Percentiles rank a stretch among this genome's conserved stretches.
phyloP scores from a whole-genome alignment of 2,329 filamentous ascomycete genomes.

The Ilyonectria mors-panacis region DNA sequence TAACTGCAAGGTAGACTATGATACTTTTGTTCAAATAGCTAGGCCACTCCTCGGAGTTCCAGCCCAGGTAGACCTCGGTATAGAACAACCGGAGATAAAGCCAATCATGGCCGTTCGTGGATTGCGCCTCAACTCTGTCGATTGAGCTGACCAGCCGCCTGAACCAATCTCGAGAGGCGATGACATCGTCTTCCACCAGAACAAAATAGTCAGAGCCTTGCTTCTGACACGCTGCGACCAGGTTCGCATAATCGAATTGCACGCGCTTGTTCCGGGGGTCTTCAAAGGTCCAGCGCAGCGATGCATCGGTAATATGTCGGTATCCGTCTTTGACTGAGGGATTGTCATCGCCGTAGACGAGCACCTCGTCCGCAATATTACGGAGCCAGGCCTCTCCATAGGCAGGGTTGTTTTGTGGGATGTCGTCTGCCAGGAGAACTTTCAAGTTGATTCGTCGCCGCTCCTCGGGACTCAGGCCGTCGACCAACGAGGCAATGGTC shows the following conservation, averaged over 20 bases:
- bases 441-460: slow-evolving; percentile 47
- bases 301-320: slow-evolving; percentile 27
- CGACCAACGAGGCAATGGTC: slow-evolving; percentile 49
- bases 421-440: slow-evolving; percentile 49
- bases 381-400: slow-evolving; percentile 50
- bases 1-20: slow-evolving; percentile 36
- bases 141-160: slow-evolving; percentile 40
- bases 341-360: slow-evolving; percentile 44
- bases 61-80: slow-evolving; percentile 53
- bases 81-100: slow-evolving; percentile 55
- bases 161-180: slow-evolving; percentile 52
- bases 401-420: slow-evolving; percentile 45
- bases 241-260: slow-evolving; percentile 47
- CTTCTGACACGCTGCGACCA: slow-evolving; percentile 45
- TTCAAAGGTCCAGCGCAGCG: slow-evolving; percentile 25
- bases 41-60: slow-evolving; percentile 54
- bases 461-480: slow-evolving; percentile 47
- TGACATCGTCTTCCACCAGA: slow-evolving; percentile 53
- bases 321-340: slow-evolving; percentile 14
- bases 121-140: slow-evolving; percentile 38
- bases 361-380: slow-evolving; percentile 47
- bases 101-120: slow-evolving; percentile 42
- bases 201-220: slow-evolving; percentile 47
- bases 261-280: slow-evolving; percentile 45
- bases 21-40: slow-evolving; percentile 42